A percentile compares a stretch with the other conserved stretches of the same genome.
These are phyloP conservation scores for Peribolospora kevripleyi DNA, from an alignment of 768 basidiomycete genomes.

Conservation along the genomic window DNA sequence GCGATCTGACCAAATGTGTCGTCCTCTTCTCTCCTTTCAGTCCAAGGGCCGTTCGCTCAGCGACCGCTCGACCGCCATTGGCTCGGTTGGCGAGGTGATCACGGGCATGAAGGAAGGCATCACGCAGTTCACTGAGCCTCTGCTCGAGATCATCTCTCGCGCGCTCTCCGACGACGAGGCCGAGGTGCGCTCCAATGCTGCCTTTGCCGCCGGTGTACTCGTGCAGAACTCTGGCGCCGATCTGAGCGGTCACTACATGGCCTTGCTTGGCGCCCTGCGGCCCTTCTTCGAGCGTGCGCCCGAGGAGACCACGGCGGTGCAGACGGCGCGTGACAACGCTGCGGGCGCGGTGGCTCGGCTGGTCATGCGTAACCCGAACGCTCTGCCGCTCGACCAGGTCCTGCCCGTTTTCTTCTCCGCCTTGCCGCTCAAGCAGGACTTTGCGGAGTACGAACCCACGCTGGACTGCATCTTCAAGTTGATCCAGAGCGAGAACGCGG, in stretches of 20 bases:
- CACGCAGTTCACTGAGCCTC: conserved; percentile 54
- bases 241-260: conserved; percentile 53
- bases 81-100: conserved; percentile 84
- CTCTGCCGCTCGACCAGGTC: conserved; percentile 72
- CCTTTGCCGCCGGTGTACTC: conserved; percentile 76
- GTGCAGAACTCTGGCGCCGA: conserved; percentile 66
- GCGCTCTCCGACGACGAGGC: conserved; percentile 60
- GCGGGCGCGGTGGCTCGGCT: conserved; percentile 74
- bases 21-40: conserved; percentile 21
- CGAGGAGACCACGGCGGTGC: conserved; percentile 35
- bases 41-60: conserved; percentile 64
- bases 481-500: conserved; percentile 47
- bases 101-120: conserved; percentile 57
- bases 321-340: conserved; percentile 93
- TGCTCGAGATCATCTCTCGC: conserved; percentile 61
- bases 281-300: conserved; percentile 49
- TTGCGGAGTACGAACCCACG: conserved; percentile 45
- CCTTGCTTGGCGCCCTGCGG: conserved; percentile 50
- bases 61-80: conserved; percentile 80
- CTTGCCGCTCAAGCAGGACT: conserved; percentile 69
- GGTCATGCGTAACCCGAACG: conserved; percentile 49
- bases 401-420: conserved; percentile 58
- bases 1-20: background rate
- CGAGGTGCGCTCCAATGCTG: conserved; percentile 92
- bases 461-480: conserved; percentile 75